Conservation (phyloP, 371 early-diverging fungal genomes). For the Actinomortierella wolfii region DNA sequence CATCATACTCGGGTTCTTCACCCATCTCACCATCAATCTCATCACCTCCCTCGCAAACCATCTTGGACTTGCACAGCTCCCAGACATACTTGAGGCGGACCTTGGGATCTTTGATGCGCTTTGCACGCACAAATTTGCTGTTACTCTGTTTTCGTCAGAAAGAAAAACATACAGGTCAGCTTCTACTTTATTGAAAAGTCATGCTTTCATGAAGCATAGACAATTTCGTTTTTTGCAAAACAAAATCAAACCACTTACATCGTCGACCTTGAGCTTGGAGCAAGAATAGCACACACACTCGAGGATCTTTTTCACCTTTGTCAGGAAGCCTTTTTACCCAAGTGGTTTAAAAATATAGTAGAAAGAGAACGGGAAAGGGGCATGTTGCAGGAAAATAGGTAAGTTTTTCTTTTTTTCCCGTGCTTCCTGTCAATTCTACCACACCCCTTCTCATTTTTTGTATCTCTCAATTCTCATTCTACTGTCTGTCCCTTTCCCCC, state of each 20-base stretch:
- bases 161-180: neutral
- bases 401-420: neutral
- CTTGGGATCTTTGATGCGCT: constrained; percentile 76
- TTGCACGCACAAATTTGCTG: constrained; percentile 74
- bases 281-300: constrained; percentile 99
- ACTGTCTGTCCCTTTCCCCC: neutral
- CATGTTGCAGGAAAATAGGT: neutral
- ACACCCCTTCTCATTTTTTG: neutral
- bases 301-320: constrained; percentile 96
- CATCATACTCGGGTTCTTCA: constrained; percentile 46
- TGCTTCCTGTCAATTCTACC: constrained; percentile 5
- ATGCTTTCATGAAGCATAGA: neutral
- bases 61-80: constrained; percentile 89
- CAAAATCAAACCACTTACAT: constrained; percentile 49
- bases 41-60: constrained; percentile 87
- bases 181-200: neutral
- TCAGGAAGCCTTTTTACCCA: constrained; percentile 65
- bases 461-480: neutral
- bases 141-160: constrained; percentile 54
- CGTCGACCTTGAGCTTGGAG: constrained; percentile 94
- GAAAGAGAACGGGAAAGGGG: neutral
- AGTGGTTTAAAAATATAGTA: neutral
- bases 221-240: constrained; percentile 9
- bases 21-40: constrained; percentile 60
- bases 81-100: constrained; percentile 88